Evolutionary conservation across 768 basidiomycete genomes (phyloP).

Genomic region (Arthromyces matolae): DNA sequence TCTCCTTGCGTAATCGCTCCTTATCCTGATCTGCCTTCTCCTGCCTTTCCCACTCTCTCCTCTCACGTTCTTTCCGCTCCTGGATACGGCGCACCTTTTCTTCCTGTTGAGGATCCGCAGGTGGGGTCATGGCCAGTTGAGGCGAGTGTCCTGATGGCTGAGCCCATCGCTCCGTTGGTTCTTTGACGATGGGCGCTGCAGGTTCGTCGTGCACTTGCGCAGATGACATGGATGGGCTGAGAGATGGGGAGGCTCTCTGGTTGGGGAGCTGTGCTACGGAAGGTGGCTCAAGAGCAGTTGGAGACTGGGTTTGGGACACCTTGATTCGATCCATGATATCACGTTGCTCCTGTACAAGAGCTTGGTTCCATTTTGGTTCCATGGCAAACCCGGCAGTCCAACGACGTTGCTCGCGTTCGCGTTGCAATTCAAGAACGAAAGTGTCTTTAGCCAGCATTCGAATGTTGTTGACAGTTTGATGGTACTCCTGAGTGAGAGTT

Average conservation of each 20-base stretch:
- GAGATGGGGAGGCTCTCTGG: too few species aligned
- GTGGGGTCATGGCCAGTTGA: too few species aligned
- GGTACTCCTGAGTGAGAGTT: conserved; percentile 36
- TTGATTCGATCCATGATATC: conserved; percentile 45
- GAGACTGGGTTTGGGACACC: conserved; percentile 14
- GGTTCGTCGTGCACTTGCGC: too few species aligned
- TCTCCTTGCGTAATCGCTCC: conserved; percentile 2
- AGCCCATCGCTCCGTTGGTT: too few species aligned
- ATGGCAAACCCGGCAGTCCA: conserved; percentile 41
- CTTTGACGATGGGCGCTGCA: too few species aligned
- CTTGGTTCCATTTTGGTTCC: conserved; percentile 24
- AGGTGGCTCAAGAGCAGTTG: conserved; percentile 6
- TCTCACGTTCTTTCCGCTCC: conserved; percentile 14
- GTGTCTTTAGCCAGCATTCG: conserved; percentile 42
- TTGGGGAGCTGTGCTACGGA: not conserved
- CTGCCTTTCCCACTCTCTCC: conserved; percentile 5
- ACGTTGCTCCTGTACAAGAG: conserved; percentile 33
- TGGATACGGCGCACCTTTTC: conserved; percentile 3
- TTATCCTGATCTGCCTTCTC: conserved; percentile 1
- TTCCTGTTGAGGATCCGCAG: too few species aligned
- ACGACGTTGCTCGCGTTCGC: conserved; percentile 47
- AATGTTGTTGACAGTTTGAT: conserved; percentile 40
- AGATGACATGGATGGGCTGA: too few species aligned
- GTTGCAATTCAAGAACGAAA: conserved; percentile 39
- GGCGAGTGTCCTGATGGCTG: too few species aligned